Evolutionary conservation across 495 filamentous ascomycete species (phyloP).

Genomic region (Penicillium mononematosum): DNA sequence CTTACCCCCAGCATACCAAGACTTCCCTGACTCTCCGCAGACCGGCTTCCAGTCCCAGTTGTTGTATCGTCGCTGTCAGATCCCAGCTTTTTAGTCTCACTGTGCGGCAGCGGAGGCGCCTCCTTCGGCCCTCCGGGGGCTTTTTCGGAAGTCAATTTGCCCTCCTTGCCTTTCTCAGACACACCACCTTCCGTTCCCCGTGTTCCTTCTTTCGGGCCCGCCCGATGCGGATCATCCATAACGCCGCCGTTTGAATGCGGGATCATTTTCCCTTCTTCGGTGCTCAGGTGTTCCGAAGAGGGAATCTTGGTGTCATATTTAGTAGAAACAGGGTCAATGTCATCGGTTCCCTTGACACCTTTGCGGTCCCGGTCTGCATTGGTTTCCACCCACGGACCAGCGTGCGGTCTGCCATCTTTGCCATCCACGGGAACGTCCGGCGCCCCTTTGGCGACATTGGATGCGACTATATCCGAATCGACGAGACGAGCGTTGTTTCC

Average conservation of each 20-base stretch:
- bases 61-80: slow-evolving; percentile 38
- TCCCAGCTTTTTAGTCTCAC: slow-evolving; percentile 62
- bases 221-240: slow-evolving; percentile 80
- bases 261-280: slow-evolving; percentile 64
- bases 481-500: slow-evolving; percentile 16
- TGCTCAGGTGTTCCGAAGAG: slow-evolving; percentile 38
- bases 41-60: slow-evolving; percentile 13
- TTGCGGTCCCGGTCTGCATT: slow-evolving; percentile 58
- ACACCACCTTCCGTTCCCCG: slow-evolving; percentile 85
- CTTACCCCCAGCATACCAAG: slow-evolving; percentile 68
- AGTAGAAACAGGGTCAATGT: slow-evolving; percentile 13
- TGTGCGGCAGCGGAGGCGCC: slow-evolving; percentile 74
- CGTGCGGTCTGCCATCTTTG: slow-evolving; percentile 91
- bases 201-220: slow-evolving; percentile 75
- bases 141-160: slow-evolving; percentile 66
- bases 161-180: slow-evolving; percentile 75
- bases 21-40: slow-evolving; percentile 35
- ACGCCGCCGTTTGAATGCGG: slow-evolving; percentile 81
- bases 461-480: slow-evolving; percentile 23
- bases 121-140: slow-evolving; percentile 81
- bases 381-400: slow-evolving; percentile 80
- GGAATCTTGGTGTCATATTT: slow-evolving; percentile 33
- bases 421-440: slow-evolving; percentile 93
- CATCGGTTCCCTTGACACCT: slow-evolving; percentile 40
- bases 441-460: slow-evolving; percentile 54